These are phyloP conservation scores for Tephrocybe sp. DNA, from an alignment of 768 basidiomycete genomes.

Conservation along the genomic window DNA sequence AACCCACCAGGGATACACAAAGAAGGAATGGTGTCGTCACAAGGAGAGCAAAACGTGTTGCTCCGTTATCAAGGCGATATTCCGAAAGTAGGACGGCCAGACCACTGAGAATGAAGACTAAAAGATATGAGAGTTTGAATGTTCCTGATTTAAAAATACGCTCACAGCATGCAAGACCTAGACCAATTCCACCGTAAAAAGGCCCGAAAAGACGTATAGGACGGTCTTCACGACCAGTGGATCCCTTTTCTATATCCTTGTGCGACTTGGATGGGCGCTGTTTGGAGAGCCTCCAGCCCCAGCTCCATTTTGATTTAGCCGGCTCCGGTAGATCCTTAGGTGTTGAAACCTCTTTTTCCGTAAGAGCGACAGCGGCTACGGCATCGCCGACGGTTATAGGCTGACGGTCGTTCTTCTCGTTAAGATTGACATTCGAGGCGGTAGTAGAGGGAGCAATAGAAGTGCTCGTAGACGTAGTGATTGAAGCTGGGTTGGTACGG, in stretches of 20 bases:
- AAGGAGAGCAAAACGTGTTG: conserved; percentile 62
- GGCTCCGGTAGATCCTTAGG: conserved; percentile 14
- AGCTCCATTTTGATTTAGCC: conserved; percentile 42
- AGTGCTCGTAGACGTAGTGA: conserved; percentile 33
- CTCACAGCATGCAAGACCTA: conserved; percentile 65
- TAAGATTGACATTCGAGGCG: conserved; percentile 53
- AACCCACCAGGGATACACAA: conserved; percentile 68
- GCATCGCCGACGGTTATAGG: conserved; percentile 27
- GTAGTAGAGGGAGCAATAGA: conserved; percentile 44
- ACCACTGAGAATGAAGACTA: conserved; percentile 72
- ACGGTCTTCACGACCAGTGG: conserved; percentile 32
- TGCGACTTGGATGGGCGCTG: conserved; percentile 28
- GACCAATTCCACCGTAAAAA: conserved; percentile 67
- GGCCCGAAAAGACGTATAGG: conserved; percentile 68
- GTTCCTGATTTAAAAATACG: conserved; percentile 6
- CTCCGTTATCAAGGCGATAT: conserved; percentile 61
- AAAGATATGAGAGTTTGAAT: conserved; percentile 2
- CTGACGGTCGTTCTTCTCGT: conserved; percentile 38
- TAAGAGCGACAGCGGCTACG: conserved; percentile 28
- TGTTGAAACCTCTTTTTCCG: conserved; percentile 25
- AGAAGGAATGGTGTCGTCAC: conserved; percentile 67
- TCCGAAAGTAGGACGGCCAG: conserved; percentile 58
- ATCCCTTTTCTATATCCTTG: conserved; percentile 52
- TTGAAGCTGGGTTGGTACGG: conserved; percentile 36
- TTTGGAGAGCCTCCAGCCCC: conserved; percentile 45